Evolutionary conservation across 495 filamentous ascomycete genomes (phyloP).

Genomic region (Tetracladium marchalianum): DNA sequence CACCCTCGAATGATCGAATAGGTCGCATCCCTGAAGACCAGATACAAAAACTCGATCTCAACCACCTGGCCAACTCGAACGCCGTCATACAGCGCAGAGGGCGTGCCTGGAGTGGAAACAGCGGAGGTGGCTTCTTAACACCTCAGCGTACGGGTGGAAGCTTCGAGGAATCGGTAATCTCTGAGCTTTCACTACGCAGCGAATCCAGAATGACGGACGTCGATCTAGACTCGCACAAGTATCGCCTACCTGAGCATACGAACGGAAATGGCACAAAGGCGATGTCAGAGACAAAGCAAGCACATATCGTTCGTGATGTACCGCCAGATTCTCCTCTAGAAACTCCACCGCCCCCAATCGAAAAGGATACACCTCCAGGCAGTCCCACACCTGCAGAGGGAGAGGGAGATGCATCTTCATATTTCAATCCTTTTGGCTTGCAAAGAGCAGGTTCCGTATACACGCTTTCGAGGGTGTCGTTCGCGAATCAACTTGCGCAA

Average conservation of each 20-base stretch:
- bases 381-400: constrained; percentile 25
- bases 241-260: constrained; percentile 50
- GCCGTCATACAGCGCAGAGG: constrained; percentile 48
- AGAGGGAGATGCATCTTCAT: constrained; percentile 28
- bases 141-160: constrained; percentile 17
- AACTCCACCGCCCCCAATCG: constrained; percentile 26
- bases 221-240: constrained; percentile 54
- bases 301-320: constrained; percentile 38
- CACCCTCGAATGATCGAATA: constrained; percentile 25
- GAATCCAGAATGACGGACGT: constrained; percentile 20
- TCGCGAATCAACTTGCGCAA: constrained; percentile 82
- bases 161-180: constrained; percentile 6
- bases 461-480: constrained; percentile 79
- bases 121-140: constrained; percentile 9
- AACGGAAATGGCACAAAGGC: constrained; percentile 52
- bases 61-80: constrained; percentile 46
- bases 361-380: constrained; percentile 37
- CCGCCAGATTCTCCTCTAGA: constrained; percentile 26
- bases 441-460: constrained; percentile 71
- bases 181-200: constrained; percentile 10
- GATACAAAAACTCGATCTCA: constrained; percentile 54
- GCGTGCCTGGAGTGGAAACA: constrained; percentile 44
- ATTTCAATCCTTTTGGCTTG: constrained; percentile 43
- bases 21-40: constrained; percentile 69
- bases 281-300: constrained; percentile 36